A percentile compares a stretch with the other conserved stretches of the same genome.
Conservation (phyloP, 2,329 filamentous ascomycete species). For the Acrocalymma vagum region DNA sequence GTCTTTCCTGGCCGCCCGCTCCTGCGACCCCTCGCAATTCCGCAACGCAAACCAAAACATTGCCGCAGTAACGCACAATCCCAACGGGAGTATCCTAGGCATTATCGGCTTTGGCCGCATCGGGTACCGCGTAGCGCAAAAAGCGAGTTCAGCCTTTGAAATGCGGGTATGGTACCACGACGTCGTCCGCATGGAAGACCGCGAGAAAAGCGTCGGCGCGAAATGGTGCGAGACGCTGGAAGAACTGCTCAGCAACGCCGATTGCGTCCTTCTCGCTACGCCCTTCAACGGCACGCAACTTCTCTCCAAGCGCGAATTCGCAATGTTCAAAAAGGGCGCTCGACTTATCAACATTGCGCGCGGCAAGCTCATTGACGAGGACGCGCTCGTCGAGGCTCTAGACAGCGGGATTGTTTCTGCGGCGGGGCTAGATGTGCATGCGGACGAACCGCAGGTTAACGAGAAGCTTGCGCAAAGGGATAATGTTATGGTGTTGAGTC, state of each 20-base stretch:
- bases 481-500: constrained; percentile 69
- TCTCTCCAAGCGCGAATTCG: constrained; percentile 59
- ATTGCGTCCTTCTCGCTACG: constrained; percentile 71
- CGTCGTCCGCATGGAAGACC: constrained; percentile 58
- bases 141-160: constrained; percentile 66
- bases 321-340: constrained; percentile 62
- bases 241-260: constrained; percentile 60
- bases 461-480: constrained; percentile 53
- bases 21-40: constrained; percentile 58
- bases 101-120: constrained; percentile 74
- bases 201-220: constrained; percentile 61
- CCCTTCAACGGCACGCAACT: constrained; percentile 62
- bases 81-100: constrained; percentile 67
- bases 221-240: constrained; percentile 62
- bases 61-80: constrained; percentile 69
- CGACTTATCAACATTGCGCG: constrained; percentile 73
- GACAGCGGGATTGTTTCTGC: constrained; percentile 59
- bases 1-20: constrained; percentile 66
- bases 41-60: constrained; percentile 67
- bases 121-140: constrained; percentile 62
- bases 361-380: constrained; percentile 71
- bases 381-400: constrained; percentile 67
- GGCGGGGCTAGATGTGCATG: constrained; percentile 72
- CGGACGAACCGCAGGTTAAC: constrained; percentile 65
- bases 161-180: constrained; percentile 75